Evolutionary conservation across 352 stramenopile genomes (phyloP).

Genomic region (Elongisporangium prolatum): DNA sequence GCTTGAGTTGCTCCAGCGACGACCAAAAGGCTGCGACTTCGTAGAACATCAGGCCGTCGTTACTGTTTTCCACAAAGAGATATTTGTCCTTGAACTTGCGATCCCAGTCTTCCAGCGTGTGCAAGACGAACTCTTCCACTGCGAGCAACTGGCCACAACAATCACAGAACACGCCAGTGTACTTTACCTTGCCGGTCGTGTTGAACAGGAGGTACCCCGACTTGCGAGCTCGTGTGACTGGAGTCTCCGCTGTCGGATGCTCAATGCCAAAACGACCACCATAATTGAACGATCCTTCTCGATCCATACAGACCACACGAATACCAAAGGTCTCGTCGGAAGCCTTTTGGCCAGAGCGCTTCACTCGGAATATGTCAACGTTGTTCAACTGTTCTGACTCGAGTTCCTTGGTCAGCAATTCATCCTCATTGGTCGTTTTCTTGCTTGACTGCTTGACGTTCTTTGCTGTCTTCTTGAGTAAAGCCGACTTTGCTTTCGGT

Average conservation of each 20-base stretch:
- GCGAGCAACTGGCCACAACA: constrained; percentile 1
- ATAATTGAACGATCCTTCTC: too few relatives aligned
- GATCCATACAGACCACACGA: neutral
- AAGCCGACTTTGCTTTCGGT: neutral
- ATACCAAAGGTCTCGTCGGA: neutral
- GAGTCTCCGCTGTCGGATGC: neutral
- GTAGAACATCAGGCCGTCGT: neutral
- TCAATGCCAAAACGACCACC: neutral
- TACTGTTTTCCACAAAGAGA: neutral
- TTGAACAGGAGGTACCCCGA: neutral
- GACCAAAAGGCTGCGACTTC: neutral
- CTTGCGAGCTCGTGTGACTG: neutral
- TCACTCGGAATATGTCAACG: neutral
- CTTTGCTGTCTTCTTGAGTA: neutral
- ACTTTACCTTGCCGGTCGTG: neutral
- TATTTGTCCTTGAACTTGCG: neutral
- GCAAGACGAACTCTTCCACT: neutral
- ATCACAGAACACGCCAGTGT: constrained; percentile 2
- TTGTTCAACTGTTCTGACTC: neutral
- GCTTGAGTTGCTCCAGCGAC: neutral
- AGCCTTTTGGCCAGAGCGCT: neutral
- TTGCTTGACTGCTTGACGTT: neutral
- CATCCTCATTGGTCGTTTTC: neutral
- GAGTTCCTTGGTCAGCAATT: neutral
- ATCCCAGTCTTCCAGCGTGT: neutral